phyloP scores from a whole-genome alignment of 2,329 filamentous ascomycete genomes.

The Sporothrix pallida region DNA sequence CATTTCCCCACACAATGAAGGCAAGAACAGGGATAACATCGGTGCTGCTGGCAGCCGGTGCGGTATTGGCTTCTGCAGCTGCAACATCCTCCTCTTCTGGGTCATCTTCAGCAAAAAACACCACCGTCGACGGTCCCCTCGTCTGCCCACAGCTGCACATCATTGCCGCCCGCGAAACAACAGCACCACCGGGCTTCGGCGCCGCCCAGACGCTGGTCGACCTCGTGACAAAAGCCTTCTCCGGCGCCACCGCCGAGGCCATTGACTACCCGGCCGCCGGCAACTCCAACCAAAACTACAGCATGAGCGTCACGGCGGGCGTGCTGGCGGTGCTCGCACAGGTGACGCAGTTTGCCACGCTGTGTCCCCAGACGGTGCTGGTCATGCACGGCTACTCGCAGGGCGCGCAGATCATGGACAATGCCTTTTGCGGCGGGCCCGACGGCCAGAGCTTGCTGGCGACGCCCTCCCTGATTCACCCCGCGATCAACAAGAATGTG shows the following conservation, averaged over 20 bases:
- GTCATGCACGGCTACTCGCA: conserved; percentile 68
- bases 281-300: conserved; percentile 55
- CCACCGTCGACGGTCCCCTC: background rate
- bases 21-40: background rate
- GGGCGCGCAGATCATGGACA: conserved; percentile 67
- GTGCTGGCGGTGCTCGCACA: conserved; percentile 56
- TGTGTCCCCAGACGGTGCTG: conserved; percentile 60
- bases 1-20: background rate
- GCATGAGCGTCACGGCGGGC: conserved; percentile 58
- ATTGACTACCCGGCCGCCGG: conserved; percentile 62
- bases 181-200: conserved; percentile 54
- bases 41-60: background rate
- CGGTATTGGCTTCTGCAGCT: background rate
- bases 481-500: conserved; percentile 55
- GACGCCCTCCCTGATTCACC: conserved; percentile 51
- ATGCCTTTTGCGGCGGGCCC: conserved; percentile 62
- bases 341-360: conserved; percentile 55
- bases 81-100: background rate
- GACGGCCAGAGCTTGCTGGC: conserved; percentile 55
- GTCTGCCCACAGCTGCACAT: conserved; percentile 54
- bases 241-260: conserved; percentile 53
- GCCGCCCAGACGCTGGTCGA: conserved; percentile 52
- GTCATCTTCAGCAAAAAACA: background rate
- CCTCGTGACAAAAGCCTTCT: conserved; percentile 48
- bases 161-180: conserved; percentile 58